phyloP scores from a whole-genome alignment of 2,329 filamentous ascomycete genomes.

The Alternaria sp. region DNA sequence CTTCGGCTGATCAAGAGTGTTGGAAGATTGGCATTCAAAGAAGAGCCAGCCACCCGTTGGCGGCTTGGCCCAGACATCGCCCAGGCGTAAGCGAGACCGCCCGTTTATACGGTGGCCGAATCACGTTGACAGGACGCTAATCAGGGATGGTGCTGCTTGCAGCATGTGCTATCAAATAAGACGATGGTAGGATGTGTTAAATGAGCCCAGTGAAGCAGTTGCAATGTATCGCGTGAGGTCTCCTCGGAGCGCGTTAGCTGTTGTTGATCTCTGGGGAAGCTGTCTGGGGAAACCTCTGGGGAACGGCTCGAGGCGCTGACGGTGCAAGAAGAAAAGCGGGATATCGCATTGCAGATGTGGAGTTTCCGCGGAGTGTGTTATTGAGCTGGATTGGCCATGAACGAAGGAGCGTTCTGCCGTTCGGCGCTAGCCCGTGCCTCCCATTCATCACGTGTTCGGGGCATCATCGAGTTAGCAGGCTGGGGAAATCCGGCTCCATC shows the following conservation, averaged over 20 bases:
- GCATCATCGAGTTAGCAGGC: background rate
- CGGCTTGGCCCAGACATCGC: constrained; percentile 3
- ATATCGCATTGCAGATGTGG: background rate
- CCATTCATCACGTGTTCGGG: background rate
- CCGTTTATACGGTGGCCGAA: constrained; percentile 1
- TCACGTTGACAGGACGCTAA: constrained; percentile 3
- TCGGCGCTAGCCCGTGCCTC: constrained; percentile 1
- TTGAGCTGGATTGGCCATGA: background rate
- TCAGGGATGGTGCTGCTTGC: background rate
- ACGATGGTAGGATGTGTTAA: background rate
- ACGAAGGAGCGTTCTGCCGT: background rate
- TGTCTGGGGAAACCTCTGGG: constrained; percentile 6
- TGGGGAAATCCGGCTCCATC: constrained; percentile 3
- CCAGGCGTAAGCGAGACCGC: constrained; percentile 10
- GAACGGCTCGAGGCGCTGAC: constrained; percentile 9
- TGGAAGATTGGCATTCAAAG: constrained; percentile 6
- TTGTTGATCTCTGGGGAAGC: constrained; percentile 3
- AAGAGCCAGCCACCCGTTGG: constrained; percentile 6
- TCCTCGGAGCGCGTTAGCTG: constrained; percentile 5
- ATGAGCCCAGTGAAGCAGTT: background rate
- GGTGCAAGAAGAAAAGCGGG: constrained; percentile 6
- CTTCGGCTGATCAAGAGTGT: background rate
- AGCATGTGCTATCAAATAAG: constrained; percentile 2
- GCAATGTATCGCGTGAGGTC: background rate
- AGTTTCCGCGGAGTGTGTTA: background rate